Base-by-base conservation (phyloP, 1,284 basidiomycete genomes). In the Trichosporon sp. region DNA sequence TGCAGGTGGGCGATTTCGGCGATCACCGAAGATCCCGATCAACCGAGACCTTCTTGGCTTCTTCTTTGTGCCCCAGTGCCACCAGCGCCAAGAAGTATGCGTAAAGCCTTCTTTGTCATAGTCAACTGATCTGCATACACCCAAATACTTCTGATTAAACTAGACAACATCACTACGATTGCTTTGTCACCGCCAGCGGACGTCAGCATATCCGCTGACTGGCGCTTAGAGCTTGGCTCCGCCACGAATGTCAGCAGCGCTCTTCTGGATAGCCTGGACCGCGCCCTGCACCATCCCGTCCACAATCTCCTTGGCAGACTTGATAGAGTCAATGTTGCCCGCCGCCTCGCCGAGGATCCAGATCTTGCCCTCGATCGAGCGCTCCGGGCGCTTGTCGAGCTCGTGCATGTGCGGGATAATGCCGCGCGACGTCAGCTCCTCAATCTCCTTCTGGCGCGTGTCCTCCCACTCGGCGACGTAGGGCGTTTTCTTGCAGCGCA, bases 341-440 rank as follows among this genome's bases (percentile, higher is more conserved):
- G 89, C 87, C 1, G 89, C 85, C 57, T 86, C 85, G 27, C 91
- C 91, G 81, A 92, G 90, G 57, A 92, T 82, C 87, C 59, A 92
- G 44, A 85, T 77, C 78, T 83, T 73, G 63, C 87, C 87, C 60
- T 85, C 83, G 19, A 88, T 70, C 2, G 84, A 86, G 74, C 87
- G 90, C 73, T 91, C 89, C 1, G 91, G 90, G 74, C 89, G 87
- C 73, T 86, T 84, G 78, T 88, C 83, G n/a, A 92, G 72, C 67
- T 94, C 91, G 11, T 85, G 80, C 21, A 85, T 81, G 67, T 85
- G 82, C 6, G 92, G 92, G 62, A 95, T 78, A 66, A 91, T 85
- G 23, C 92, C 92, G 78, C 88, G 84, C 1, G 85, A 82, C 0
- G 88, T 90, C 37, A 93, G 83, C 66, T 87, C 85, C 78, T 87